Evolutionary conservation across 2,329 filamentous ascomycete genomes (phyloP), one percentile per base, ranked within the genome.

Genomic region (Parafenestella ontariensis): DNA sequence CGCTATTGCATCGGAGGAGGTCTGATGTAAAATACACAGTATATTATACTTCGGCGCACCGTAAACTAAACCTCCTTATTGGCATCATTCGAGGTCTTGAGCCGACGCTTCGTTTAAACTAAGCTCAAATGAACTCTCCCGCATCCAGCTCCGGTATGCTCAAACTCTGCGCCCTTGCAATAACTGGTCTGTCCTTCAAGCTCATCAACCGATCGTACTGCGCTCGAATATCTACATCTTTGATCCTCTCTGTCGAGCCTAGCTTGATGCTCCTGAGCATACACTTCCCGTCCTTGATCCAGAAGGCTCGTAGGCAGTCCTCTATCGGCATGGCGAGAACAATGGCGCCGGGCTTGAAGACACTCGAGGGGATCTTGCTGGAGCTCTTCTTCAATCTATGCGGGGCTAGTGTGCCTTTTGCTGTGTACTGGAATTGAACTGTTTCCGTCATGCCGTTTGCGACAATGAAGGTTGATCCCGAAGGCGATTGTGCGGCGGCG

Each of bases 401-500:
- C 1, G 67, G 63, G 10, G 61, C 66, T 5, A 75, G 57, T 3
- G 56, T 57, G 4, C 66, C 67, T 49, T 65, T 69, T 36, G 66
- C 40, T 20, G 63, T 73, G 47, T 69, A 69, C 39, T 75, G 68
- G 44, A 73, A 74, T 42, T 75, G 57, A 28, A 73, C 68, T n/a
- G 75, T 68, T 37, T 76, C 71, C 5, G 66, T 71, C 66, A 71
- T 71, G n/a, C 70, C 66, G 47, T 75, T 76, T 34, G 67, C 66
- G 31, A 71, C 61, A 8, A 65, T 57, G 34, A 73, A 71, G 7
- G 63, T 63, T 5, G 60, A 51, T 8, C 71, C 72, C 3, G 70
- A 72, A 3, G 72, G 71, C 4, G 72, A 75, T 50, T 75, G 73
- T 11, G 72, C 70, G 8, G 71, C 72, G 39, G 73, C 66, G 5